These are phyloP conservation scores for Wickerhamomyces sp. DNA, from an alignment of 1,139 yeast genomes.

Conservation along the genomic window DNA sequence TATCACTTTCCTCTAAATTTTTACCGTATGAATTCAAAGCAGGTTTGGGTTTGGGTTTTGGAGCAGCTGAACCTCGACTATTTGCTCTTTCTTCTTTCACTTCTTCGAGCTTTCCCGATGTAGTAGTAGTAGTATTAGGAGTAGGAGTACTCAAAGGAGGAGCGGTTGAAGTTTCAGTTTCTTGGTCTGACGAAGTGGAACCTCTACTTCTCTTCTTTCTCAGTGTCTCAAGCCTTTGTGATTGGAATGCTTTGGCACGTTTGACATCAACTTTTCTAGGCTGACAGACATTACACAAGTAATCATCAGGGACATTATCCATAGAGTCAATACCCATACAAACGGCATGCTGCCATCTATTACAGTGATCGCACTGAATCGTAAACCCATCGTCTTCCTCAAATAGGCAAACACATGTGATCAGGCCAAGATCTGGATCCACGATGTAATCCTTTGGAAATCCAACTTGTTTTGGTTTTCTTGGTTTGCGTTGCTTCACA, in stretches of 20 bases:
- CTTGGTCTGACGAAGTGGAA: neutral
- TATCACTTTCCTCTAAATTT: constrained; percentile 25
- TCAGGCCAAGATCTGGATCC: constrained; percentile 76
- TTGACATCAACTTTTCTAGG: constrained; percentile 51
- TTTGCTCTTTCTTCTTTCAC: constrained; percentile 14
- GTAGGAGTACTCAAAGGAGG: no score
- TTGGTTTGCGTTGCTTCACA: constrained; percentile 7
- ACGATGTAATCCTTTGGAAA: constrained; percentile 45
- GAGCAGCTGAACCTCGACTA: constrained; percentile 2
- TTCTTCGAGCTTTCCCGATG: constrained; percentile 8
- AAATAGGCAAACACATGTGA: constrained; percentile 84
- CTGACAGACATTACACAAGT: constrained; percentile 77
- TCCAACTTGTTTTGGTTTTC: constrained; percentile 5
- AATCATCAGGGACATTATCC: constrained; percentile 78
- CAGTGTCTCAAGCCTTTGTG: constrained; percentile 32
- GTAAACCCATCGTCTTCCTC: constrained; percentile 95
- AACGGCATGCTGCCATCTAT: constrained; percentile 90
- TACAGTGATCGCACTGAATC: constrained; percentile 87
- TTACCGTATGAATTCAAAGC: constrained; percentile 16
- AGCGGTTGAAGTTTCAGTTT: constrained; percentile 8
- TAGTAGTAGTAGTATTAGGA: no score
- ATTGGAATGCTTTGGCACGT: constrained; percentile 46
- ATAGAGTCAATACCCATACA: constrained; percentile 77
- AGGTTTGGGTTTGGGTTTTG: constrained; percentile 19
- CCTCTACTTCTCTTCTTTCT: constrained; percentile 21